Base-by-base conservation (phyloP, 345 rosid species). In the Melastoma malabathricum region DNA sequence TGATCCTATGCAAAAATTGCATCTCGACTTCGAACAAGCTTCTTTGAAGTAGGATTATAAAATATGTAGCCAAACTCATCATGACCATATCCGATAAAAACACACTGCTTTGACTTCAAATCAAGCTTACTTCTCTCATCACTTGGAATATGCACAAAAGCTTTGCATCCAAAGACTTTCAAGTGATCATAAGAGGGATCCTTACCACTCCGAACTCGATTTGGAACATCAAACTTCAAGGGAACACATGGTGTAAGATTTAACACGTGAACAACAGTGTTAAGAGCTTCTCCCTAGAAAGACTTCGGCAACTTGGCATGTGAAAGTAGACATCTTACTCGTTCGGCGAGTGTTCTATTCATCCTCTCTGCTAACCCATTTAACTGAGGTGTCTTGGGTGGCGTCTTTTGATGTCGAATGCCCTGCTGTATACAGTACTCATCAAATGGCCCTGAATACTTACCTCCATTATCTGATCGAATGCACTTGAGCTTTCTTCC, bases 281-380 rank as follows among this genome's bases (percentile, higher is more conserved):
- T 22, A 22, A 22, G 25, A 22, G 25, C 25, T 22, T 22, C 25
- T 22, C 25, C 25, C 25, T 22, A 4, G 25, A 22, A 22, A 22
- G 25, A 22, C 25, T 22, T 22, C 25, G 25, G 25, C 25, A 22
- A 22, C 25, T 22, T 22, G 2, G 25, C 25, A 22, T 22, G 4
- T 22, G 47, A 54, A 20, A 61, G 54, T 15, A 47, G 15, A 15
- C 50, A 48, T 55, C n/a, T 49, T 12, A 49, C 46, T 6, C 13
- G 25, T 18, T 62, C 29, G 4, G 47, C 10, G 3, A 48, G 7
- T 16, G 46, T 56, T 15, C 0, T 63, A 3, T 44, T 51, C 60
- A 63, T 63, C 13, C 61, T 56, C 25, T 62, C 51, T 4, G 5
- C 51, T n/a, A 62, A 18, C 5, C 44, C 67, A 57, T 63, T 63